phyloP scores from a whole-genome alignment of 371 early-diverging fungal species.

The Rhizopus stolonifer region DNA sequence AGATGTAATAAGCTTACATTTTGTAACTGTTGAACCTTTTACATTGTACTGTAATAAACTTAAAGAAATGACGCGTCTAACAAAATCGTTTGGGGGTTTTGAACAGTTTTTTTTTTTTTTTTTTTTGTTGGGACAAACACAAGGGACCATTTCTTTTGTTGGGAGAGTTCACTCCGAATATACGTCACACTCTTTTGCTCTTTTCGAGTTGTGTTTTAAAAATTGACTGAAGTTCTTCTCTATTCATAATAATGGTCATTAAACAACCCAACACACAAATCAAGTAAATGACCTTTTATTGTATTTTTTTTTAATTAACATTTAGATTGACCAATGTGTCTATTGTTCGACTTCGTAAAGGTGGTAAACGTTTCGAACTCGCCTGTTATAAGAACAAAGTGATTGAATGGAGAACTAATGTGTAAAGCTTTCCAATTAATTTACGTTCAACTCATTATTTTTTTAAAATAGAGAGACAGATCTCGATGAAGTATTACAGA shows the following conservation, averaged over 20 bases:
- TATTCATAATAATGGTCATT: conserved; percentile 38
- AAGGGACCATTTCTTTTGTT: no score
- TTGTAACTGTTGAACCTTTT: no score
- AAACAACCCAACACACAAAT: conserved; percentile 54
- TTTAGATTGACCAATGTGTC: conserved; percentile 89
- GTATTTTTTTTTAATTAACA: not conserved
- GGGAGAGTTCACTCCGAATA: no score
- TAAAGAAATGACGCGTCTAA: no score
- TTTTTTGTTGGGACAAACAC: no score
- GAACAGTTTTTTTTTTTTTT: no score
- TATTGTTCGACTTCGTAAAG: conserved; percentile 92
- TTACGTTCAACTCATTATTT: not conserved
- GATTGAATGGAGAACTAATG: conserved; percentile 91
- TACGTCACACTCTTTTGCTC: no score
- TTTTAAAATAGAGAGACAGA: conserved; percentile 79
- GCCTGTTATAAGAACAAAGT: conserved; percentile 99
- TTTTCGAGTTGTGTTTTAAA: no score
- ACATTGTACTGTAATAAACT: no score
- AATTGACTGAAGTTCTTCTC: not conserved
- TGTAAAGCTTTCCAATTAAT: conserved; percentile 56
- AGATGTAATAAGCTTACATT: no score
- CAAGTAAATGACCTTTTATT: conserved; percentile 48
- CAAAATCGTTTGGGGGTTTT: no score
- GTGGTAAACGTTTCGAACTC: conserved; percentile 96
- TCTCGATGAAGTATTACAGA: conserved; percentile 94